phyloP scores from a whole-genome alignment of 192 early-diverging fungal species.

The Coemansia sp. region DNA sequence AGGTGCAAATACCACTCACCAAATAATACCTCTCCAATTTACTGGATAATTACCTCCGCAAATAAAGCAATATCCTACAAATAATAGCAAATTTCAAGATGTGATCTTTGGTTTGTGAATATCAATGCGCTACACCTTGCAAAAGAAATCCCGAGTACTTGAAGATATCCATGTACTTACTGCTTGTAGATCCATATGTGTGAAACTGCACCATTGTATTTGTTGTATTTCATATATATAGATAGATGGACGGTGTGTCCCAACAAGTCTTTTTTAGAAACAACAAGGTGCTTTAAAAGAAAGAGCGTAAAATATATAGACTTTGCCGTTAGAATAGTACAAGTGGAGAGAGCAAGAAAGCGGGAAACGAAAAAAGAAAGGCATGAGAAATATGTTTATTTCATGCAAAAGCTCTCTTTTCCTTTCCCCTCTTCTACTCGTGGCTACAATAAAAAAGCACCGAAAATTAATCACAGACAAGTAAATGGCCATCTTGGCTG shows the following conservation, averaged over 20 bases:
- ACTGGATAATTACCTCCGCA: constrained; percentile 37
- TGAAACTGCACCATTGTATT: constrained; percentile 26
- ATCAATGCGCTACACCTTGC: background rate
- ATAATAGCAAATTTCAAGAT: background rate
- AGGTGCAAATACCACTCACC: background rate
- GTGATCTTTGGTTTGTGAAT: background rate
- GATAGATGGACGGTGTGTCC: background rate
- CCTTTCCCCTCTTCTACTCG: background rate
- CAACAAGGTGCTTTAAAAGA: background rate
- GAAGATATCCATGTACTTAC: constrained; percentile 19
- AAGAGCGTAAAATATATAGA: background rate
- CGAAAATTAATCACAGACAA: constrained; percentile 6
- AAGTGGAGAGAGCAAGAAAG: background rate
- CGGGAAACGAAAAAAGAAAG: background rate
- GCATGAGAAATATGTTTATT: background rate
- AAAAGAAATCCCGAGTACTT: background rate
- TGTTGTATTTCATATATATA: background rate
- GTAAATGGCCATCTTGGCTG: constrained; percentile 4
- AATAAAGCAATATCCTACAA: constrained; percentile 52
- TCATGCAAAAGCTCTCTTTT: background rate
- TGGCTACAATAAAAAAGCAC: constrained; percentile 1
- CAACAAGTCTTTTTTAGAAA: background rate
- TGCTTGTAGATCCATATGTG: constrained; percentile 33
- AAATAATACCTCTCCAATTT: background rate
- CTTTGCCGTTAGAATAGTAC: background rate